phyloP scores from a whole-genome alignment of 2,329 filamentous ascomycete species.

The Paraconiothyrium brasiliense region DNA sequence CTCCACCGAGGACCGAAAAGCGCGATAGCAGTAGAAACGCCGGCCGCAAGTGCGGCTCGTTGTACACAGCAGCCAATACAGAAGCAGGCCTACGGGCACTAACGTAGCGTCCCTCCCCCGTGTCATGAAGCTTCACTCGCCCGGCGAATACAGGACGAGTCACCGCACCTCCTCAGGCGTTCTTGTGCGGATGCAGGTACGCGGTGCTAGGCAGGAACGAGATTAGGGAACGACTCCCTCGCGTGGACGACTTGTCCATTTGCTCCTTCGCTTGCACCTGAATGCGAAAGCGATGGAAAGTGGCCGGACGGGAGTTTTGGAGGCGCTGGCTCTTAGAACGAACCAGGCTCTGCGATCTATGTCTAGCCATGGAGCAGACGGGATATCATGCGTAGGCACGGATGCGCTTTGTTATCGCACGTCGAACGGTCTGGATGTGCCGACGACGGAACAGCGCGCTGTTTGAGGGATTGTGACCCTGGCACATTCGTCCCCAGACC shows the following conservation, averaged over 20 bases:
- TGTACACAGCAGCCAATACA: no score
- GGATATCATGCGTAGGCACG: no score
- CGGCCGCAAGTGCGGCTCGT: no score
- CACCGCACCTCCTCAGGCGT: background rate
- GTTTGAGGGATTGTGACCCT: background rate
- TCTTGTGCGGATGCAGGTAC: background rate
- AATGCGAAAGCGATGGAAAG: background rate
- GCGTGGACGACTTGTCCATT: background rate
- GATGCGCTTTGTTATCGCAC: background rate
- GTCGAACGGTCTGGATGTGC: background rate
- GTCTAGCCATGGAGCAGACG: background rate
- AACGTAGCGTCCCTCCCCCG: background rate
- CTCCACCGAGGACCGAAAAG: no score
- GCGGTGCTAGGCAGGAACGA: background rate
- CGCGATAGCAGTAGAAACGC: no score
- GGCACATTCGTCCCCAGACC: background rate
- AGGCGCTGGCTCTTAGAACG: no score
- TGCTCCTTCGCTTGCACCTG: background rate
- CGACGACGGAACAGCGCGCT: background rate
- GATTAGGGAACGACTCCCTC: no score
- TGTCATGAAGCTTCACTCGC: background rate
- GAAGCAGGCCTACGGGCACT: background rate
- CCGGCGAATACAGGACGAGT: background rate
- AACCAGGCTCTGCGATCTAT: no score
- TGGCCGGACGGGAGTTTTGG: background rate